Evolutionary conservation across 2,329 filamentous ascomycete species (phyloP).

Genomic region (Sclerotinia nivalis): DNA sequence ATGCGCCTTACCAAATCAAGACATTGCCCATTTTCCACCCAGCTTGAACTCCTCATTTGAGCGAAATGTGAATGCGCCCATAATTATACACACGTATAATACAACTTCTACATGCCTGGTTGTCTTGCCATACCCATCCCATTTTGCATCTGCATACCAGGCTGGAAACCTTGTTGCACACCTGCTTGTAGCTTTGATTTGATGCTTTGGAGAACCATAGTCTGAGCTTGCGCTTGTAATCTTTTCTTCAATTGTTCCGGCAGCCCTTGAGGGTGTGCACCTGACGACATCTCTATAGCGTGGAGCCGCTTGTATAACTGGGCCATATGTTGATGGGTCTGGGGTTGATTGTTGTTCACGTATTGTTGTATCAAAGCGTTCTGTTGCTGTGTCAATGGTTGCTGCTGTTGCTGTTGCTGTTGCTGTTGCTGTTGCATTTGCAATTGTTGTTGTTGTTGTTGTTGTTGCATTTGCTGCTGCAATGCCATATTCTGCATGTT

Average conservation of each 20-base stretch:
- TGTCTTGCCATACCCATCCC: conserved; percentile 37
- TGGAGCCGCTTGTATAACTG: conserved; percentile 1
- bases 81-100: not conserved
- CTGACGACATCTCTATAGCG: not conserved
- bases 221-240: not conserved
- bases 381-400: conserved; percentile 4
- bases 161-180: conserved; percentile 27
- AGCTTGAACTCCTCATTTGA: not conserved
- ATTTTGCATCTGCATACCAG: conserved; percentile 38
- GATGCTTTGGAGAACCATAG: not conserved
- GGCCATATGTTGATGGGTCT: conserved; percentile 1
- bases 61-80: not conserved
- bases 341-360: not conserved
- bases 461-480: conserved; percentile 12
- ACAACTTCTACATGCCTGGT: conserved; percentile 21
- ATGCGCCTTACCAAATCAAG: conserved; percentile 9
- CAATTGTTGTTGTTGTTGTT: not conserved
- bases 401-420: conserved; percentile 11
- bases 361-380: conserved; percentile 7
- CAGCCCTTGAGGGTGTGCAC: conserved; percentile 14
- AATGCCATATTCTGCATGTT: conserved; percentile 18
- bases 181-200: conserved; percentile 13
- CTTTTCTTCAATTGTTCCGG: not conserved
- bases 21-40: not conserved
- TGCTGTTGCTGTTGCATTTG: conserved; percentile 1